Evolutionary conservation across 495 filamentous ascomycete species (phyloP).

Genomic region (Neurospora sublineolata): DNA sequence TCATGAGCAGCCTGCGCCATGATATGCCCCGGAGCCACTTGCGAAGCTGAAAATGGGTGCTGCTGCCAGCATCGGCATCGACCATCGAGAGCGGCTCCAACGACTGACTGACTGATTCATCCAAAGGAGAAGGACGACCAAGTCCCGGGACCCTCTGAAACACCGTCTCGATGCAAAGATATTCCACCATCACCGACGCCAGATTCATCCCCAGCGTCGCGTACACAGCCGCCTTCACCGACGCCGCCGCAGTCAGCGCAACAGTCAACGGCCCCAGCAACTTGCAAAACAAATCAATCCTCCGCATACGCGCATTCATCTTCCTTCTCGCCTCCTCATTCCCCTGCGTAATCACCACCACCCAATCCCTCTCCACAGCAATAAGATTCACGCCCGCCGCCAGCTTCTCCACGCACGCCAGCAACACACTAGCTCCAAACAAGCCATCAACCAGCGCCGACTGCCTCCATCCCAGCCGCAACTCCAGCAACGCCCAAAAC

Average conservation of each 20-base stretch:
- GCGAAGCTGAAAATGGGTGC: not conserved
- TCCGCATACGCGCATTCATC: constrained; percentile 56
- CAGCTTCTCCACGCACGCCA: constrained; percentile 50
- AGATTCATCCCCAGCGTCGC: constrained; percentile 27
- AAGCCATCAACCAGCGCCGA: constrained; percentile 8
- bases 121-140: not conserved
- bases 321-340: constrained; percentile 6
- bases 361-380: constrained; percentile 58
- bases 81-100: not conserved
- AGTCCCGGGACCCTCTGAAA: constrained; percentile 4
- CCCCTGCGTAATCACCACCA: constrained; percentile 27
- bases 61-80: not conserved
- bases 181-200: constrained; percentile 40
- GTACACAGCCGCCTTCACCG: constrained; percentile 24
- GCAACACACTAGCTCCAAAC: constrained; percentile 30
- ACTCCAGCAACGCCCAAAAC: constrained; percentile 10
- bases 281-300: constrained; percentile 65
- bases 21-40: not conserved
- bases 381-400: constrained; percentile 44
- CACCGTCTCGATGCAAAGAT: constrained; percentile 43
- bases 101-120: not conserved
- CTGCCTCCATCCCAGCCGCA: not conserved
- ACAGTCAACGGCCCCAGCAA: constrained; percentile 51
- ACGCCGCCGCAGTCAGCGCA: constrained; percentile 29
- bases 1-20: constrained; percentile 4